Base-by-base conservation (phyloP, 1,284 basidiomycete genomes). In the Phlebopus sp. region DNA sequence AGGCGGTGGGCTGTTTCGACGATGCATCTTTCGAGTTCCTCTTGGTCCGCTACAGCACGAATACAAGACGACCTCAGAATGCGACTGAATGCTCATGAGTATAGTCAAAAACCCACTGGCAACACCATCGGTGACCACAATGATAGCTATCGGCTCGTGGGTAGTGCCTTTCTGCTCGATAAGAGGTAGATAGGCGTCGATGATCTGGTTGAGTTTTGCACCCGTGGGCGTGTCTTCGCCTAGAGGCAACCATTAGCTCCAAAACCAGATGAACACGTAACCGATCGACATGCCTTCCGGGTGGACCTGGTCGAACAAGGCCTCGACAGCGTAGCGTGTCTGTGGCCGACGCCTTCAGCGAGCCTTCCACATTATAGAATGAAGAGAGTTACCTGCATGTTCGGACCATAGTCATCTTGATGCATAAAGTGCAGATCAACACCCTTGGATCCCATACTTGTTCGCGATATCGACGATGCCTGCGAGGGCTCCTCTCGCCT, bases 81-180 rank as follows among this genome's bases (percentile, higher is more conserved):
- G 34, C 36, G 19, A 7, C 30, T n/a, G 15, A 15, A 37, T 5
- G 18, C 15, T 5, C 14, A 23, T 34, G n/a, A 17, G n/a, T 3
- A 8, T 17, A 34, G 37, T 34, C 13, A 11, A 15, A 27, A 14
- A 56, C 72, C 52, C 50, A 75, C 75, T 74, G 2, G 76, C 72
- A 23, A 68, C 72, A 30, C 78, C 77, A 49, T 79, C 78, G 0
- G 76, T 78, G 47, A 78, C 67, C 18, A 78, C 62, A 32, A 78
- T 50, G 36, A 76, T 51, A 27, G 65, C 70, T 34, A 78, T 66
- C 0, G 77, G 78, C 44, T 74, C 75, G 29, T 68, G 59, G 17
- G 44, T 49, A 19, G 52, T 55, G 4, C 57, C 55, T 23, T 60
- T 58, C 5, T 55, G 44, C 50, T 77, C 73, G 8, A 77, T 47